phyloP scores from a whole-genome alignment of 2,329 filamentous ascomycete genomes.

The Plectosphaerella cucumerina region DNA sequence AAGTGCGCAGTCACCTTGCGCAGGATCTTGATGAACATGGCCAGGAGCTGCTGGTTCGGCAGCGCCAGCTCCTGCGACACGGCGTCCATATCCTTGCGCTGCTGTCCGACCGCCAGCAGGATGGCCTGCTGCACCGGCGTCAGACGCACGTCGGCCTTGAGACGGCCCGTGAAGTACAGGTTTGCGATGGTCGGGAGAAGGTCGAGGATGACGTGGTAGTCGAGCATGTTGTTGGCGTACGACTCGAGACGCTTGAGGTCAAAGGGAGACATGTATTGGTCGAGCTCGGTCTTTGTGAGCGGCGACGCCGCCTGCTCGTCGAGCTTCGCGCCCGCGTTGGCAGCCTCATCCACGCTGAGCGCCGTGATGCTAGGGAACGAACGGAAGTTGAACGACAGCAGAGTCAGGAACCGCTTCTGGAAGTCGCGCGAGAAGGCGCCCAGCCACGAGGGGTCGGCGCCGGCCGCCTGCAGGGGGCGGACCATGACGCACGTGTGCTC shows the following conservation, averaged over 20 bases:
- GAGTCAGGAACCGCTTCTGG: constrained; percentile 84
- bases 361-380: constrained; percentile 74
- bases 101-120: constrained; percentile 83
- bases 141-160: constrained; percentile 64
- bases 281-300: constrained; percentile 72
- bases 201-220: constrained; percentile 96
- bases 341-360: constrained; percentile 83
- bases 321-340: constrained; percentile 65
- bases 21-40: constrained; percentile 96
- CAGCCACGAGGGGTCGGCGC: constrained; percentile 76
- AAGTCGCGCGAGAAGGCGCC: constrained; percentile 90
- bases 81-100: constrained; percentile 80
- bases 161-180: constrained; percentile 78
- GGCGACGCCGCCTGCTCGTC: constrained; percentile 47
- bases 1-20: constrained; percentile 83
- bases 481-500: constrained; percentile 99
- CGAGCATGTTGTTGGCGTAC: constrained; percentile 94
- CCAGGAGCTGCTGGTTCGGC: constrained; percentile 73
- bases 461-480: constrained; percentile 63
- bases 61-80: constrained; percentile 76
- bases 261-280: constrained; percentile 77
- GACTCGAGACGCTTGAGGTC: constrained; percentile 93
- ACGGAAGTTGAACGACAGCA: constrained; percentile 91
- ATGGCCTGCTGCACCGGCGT: constrained; percentile 83
- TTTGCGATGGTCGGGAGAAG: constrained; percentile 78